Percentiles rank a stretch among this genome's conserved stretches.
Evolutionary conservation across 495 filamentous ascomycete species (phyloP).

Genomic region (Aspergillus steynii): DNA sequence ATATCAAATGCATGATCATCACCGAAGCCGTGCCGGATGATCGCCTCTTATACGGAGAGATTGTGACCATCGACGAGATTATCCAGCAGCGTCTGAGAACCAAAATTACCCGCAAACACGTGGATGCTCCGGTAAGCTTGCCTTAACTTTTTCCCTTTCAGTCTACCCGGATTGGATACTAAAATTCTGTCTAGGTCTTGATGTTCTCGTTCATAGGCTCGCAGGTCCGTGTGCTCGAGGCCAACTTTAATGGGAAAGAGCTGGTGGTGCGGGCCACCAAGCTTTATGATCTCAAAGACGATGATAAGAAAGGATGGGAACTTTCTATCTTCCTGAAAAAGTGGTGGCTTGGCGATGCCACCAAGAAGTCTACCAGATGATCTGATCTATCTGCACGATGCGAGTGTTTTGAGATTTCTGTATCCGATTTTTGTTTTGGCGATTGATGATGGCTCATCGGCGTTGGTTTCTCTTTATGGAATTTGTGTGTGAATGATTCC

Average conservation of each 20-base stretch:
- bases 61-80: too few relatives aligned
- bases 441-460: too few relatives aligned
- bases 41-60: too few relatives aligned
- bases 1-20: too few relatives aligned
- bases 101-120: too few relatives aligned
- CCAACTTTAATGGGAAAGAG: not conserved
- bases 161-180: too few relatives aligned
- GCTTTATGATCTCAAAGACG: constrained; percentile 2
- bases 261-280: constrained; percentile 5
- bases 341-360: not conserved
- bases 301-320: not conserved
- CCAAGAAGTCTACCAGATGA: not conserved
- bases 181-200: not conserved
- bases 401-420: too few relatives aligned
- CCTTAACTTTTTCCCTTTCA: too few relatives aligned
- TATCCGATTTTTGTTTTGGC: too few relatives aligned
- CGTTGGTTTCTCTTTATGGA: not conserved
- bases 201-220: constrained; percentile 1
- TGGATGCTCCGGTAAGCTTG: too few relatives aligned
- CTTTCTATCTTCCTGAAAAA: not conserved
- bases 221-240: not conserved
- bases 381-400: not conserved
- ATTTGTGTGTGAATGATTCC: not conserved
- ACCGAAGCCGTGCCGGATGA: too few relatives aligned
- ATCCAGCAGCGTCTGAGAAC: too few relatives aligned